These are phyloP conservation scores for Cladorrhinum sp. DNA, from an alignment of 2,329 filamentous ascomycete species.

Conservation along the genomic window DNA sequence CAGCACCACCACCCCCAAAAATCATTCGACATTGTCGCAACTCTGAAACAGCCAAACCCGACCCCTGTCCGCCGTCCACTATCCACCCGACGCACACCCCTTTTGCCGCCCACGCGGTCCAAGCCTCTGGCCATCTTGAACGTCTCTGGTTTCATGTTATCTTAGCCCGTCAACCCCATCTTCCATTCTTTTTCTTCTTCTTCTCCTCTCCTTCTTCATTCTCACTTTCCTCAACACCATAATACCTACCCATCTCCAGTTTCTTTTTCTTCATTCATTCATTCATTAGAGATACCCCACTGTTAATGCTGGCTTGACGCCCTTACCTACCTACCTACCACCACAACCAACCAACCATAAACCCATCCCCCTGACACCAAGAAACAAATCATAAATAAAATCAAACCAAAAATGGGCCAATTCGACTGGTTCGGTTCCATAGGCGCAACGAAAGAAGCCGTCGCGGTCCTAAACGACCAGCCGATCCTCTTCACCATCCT, in stretches of 20 bases:
- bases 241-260: background rate
- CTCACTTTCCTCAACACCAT: conserved; percentile 12
- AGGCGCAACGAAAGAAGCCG: conserved; percentile 56
- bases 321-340: no score
- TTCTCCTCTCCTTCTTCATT: conserved; percentile 11
- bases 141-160: conserved; percentile 30
- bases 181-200: background rate
- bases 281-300: background rate
- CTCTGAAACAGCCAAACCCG: conserved; percentile 41
- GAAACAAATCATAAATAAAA: background rate
- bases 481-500: conserved; percentile 57
- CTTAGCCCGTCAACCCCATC: background rate
- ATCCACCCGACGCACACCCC: no score
- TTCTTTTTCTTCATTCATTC: background rate
- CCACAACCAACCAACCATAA: no score
- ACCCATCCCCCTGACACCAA: no score
- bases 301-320: no score
- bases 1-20: background rate
- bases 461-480: conserved; percentile 60
- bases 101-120: conserved; percentile 8
- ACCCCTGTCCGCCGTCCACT: conserved; percentile 1
- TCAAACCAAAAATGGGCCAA: conserved; percentile 40
- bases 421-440: conserved; percentile 57
- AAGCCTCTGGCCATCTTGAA: conserved; percentile 25
- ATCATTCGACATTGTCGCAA: conserved; percentile 42